phyloP scores from a whole-genome alignment of 2,329 filamentous ascomycete genomes.

The Monilinia fructigena region DNA sequence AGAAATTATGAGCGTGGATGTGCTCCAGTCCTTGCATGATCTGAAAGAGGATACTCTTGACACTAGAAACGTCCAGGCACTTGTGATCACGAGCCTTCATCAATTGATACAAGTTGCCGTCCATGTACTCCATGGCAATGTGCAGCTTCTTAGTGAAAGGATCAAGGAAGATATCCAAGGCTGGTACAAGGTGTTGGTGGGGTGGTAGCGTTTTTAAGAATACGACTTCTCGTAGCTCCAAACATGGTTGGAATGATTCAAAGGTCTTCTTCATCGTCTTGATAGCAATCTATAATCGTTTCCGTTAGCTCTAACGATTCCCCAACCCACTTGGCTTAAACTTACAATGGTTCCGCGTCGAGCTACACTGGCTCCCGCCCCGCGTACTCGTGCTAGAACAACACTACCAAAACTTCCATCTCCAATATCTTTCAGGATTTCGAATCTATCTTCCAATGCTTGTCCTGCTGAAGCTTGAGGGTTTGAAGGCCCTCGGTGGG shows the following conservation, averaged over 20 bases:
- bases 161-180: constrained; percentile 96
- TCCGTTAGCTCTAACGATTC: constrained; percentile 27
- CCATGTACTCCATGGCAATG: constrained; percentile 99
- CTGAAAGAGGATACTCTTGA: constrained; percentile 97
- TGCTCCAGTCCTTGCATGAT: constrained; percentile 96
- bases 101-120: constrained; percentile 95
- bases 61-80: constrained; percentile 80
- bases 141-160: constrained; percentile 94
- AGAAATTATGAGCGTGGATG: constrained; percentile 95
- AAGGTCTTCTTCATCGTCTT: constrained; percentile 99
- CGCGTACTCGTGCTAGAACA: constrained; percentile 84
- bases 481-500: constrained; percentile 64
- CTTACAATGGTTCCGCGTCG: constrained; percentile 89
- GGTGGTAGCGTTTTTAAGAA: constrained; percentile 86
- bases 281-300: constrained; percentile 74
- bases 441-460: constrained; percentile 88
- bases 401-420: constrained; percentile 99
- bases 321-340: constrained; percentile 30
- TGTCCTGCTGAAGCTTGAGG: constrained; percentile 46
- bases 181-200: constrained; percentile 92
- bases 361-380: constrained; percentile 83
- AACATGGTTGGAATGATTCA: constrained; percentile 83
- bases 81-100: constrained; percentile 99
- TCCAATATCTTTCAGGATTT: constrained; percentile 95
- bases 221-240: constrained; percentile 94